These are phyloP conservation scores for Diphasiastrum complanatum DNA, from an alignment of 83 land plant species.

Conservation along the genomic window DNA sequence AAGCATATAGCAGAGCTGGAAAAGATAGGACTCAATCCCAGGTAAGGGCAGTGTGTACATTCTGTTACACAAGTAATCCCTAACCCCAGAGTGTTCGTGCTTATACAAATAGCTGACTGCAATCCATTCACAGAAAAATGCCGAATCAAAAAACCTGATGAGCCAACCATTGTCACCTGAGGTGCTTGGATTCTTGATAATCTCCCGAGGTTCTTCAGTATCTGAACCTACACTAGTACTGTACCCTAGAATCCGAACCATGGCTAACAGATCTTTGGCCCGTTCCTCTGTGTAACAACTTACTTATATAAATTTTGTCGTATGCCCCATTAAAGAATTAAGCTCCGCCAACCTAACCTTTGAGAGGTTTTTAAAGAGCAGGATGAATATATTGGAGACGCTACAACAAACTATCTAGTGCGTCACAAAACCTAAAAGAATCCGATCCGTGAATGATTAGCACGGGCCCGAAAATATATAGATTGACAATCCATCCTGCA, in stretches of 20 bases:
- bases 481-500: too few species aligned
- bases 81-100: constrained; percentile 87
- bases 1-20: constrained; percentile 96
- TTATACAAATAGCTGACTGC: constrained; percentile 98
- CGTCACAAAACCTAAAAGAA: too few species aligned
- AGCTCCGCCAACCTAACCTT: too few species aligned
- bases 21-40: constrained; percentile 86
- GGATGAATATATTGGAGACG: too few species aligned
- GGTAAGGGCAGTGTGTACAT: constrained; percentile 97
- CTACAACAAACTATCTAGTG: too few species aligned
- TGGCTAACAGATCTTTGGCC: too few species aligned
- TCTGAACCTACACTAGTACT: constrained; percentile 14
- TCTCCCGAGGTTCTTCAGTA: constrained; percentile 71
- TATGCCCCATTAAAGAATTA: too few species aligned
- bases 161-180: constrained; percentile 91
- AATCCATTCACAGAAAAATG: constrained; percentile 99
- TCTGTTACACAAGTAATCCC: constrained; percentile 93
- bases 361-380: too few species aligned
- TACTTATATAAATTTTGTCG: too few species aligned
- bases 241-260: constrained; percentile 31
- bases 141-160: constrained; percentile 94
- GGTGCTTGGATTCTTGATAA: constrained; percentile 36
- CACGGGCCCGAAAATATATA: too few species aligned
- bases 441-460: too few species aligned
- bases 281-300: too few species aligned